Evolutionary conservation across 371 early-diverging fungal species (phyloP), one percentile per base, ranked within the genome.

Genomic region (Rhizomucor miehei): DNA sequence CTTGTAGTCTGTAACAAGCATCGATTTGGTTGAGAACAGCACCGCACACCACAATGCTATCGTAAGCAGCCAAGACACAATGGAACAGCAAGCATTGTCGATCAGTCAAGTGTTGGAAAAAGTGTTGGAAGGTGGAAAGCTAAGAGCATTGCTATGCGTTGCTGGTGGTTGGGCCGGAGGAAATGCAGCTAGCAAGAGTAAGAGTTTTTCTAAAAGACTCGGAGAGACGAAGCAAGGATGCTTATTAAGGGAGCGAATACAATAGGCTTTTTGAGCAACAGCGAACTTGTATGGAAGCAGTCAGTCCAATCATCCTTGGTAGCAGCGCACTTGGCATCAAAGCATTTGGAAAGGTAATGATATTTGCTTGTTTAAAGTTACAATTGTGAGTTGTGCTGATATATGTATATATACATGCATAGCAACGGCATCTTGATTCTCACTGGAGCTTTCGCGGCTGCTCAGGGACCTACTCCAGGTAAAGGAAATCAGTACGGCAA

Each of bases 111-210:
- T 66, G 10, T 60, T 86, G 19, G 52, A 59, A 1, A 56, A 60
- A 5, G 49, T 71, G 12, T 53, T 77, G 11, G 66, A 67, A 2
- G 74, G 56, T 13, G 50, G 63, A 41, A 87, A 90, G 55, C 68
- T 91, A 11, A 89, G 89, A 51, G 94, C 91, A 6, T 75, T 98
- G 43, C 66, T 98, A 38, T 93, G 92, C 66, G 96, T 93, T 6
- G 97, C 98, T 34, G 98, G 98, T 50, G 98, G 98, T 25, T 98
- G 95, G 94, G 92, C 89, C 29, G 95, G 95, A 39, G 98, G 98
- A n/a, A 92, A 90, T 61, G 86, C 92, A 20, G 77, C 77, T 8
- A 81, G 78, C 62, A 60, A 72, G 52, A 85, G 90, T 90, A 77
- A 21, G 65, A 6, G 14, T 23, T n/a, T n/a, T n/a, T n/a, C n/a